Percentiles rank a stretch among this genome's conserved stretches.
Evolutionary conservation across 2,329 filamentous ascomycete species (phyloP).

Genomic region (Chrysoporthe cubensis): DNA sequence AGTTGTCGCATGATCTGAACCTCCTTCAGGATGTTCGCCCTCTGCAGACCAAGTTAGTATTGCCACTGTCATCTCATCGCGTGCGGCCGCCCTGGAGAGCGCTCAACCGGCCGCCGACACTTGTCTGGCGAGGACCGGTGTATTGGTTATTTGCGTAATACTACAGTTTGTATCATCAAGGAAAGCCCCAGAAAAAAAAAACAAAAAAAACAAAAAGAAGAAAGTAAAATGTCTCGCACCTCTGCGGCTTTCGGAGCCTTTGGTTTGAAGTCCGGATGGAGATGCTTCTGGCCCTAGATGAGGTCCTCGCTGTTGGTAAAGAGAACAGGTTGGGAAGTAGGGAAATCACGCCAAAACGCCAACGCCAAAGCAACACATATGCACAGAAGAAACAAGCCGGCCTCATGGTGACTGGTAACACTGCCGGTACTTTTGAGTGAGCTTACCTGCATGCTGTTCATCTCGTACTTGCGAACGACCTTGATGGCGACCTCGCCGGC

Average conservation of each 20-base stretch:
- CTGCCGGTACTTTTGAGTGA: constrained; percentile 26
- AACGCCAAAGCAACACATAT: constrained; percentile 34
- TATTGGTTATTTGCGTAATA: neutral
- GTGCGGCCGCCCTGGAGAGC: constrained; percentile 3
- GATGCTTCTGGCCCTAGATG: constrained; percentile 82
- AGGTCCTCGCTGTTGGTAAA: constrained; percentile 59
- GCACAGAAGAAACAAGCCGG: constrained; percentile 32
- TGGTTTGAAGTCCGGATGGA: constrained; percentile 91
- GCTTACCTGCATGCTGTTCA: constrained; percentile 98
- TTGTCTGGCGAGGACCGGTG: constrained; percentile 31
- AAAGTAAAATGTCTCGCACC: constrained; percentile 70
- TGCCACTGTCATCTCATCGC: constrained; percentile 7
- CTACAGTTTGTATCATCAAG: constrained; percentile 23
- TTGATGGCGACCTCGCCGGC: constrained; percentile 92
- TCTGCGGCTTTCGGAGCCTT: constrained; percentile 94
- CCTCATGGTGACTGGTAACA: constrained; percentile 11
- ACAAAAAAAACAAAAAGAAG: constrained; percentile 38
- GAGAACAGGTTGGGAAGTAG: constrained; percentile 32
- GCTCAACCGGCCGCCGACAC: constrained; percentile 26
- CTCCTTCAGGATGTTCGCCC: constrained; percentile 97
- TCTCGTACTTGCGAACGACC: constrained; percentile 97
- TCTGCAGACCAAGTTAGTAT: constrained; percentile 56
- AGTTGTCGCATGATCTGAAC: constrained; percentile 98
- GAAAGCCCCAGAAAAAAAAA: constrained; percentile 36
- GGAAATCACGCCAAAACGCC: constrained; percentile 33